These are phyloP conservation scores for Paraphoma sp. DNA, from an alignment of 2,329 filamentous ascomycete species.

Conservation along the genomic window DNA sequence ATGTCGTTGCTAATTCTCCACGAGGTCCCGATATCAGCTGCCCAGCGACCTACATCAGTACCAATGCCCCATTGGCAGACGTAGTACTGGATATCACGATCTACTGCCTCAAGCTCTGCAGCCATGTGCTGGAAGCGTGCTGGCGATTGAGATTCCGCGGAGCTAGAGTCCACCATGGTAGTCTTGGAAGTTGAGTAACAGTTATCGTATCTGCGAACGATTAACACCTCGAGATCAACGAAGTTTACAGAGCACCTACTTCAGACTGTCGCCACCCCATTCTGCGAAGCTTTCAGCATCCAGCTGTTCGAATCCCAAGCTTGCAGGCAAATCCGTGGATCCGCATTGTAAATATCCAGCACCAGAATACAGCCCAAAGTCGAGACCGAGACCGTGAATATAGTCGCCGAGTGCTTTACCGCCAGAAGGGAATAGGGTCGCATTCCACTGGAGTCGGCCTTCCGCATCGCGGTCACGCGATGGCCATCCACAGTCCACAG, in stretches of 20 bases:
- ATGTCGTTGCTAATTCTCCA: constrained; percentile 48
- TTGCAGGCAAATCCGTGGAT: constrained; percentile 54
- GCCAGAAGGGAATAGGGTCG: constrained; percentile 58
- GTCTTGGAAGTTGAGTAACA: constrained; percentile 39
- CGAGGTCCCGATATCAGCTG: constrained; percentile 41
- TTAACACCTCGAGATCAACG: constrained; percentile 47
- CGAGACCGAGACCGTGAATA: constrained; percentile 57
- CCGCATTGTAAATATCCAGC: constrained; percentile 47
- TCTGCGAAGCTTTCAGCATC: constrained; percentile 64
- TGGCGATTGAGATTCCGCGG: constrained; percentile 34
- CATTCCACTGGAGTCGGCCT: constrained; percentile 59
- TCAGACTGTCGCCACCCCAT: constrained; percentile 52
- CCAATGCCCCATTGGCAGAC: constrained; percentile 51
- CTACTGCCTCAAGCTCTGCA: constrained; percentile 28
- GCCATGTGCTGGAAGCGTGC: constrained; percentile 41
- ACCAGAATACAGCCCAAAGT: constrained; percentile 63
- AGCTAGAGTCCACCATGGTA: constrained; percentile 45
- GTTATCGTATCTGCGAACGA: constrained; percentile 40
- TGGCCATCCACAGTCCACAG: constrained; percentile 66
- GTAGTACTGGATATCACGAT: constrained; percentile 44
- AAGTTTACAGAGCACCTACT: constrained; percentile 47
- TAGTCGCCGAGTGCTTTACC: constrained; percentile 58
- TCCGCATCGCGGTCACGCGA: constrained; percentile 48
- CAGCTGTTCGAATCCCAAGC: constrained; percentile 59
- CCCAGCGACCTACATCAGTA: constrained; percentile 41